A percentile compares a stretch with the other conserved stretches of the same genome.
Evolutionary conservation across 2,329 filamentous ascomycete genomes (phyloP).

Genomic region (Pseudocercospora pini-densiflorae): DNA sequence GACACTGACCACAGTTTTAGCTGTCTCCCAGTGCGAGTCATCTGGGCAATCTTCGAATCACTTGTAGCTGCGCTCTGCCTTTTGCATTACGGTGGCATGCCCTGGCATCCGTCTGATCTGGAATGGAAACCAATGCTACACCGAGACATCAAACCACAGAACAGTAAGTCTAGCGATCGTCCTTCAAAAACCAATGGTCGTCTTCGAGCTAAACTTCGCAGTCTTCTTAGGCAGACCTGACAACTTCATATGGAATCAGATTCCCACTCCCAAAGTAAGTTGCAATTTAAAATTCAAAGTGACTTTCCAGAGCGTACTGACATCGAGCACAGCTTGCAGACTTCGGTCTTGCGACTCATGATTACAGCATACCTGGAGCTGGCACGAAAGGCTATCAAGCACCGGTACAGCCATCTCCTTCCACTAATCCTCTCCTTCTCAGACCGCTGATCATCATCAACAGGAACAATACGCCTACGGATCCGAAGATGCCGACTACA

Average conservation of each 20-base stretch:
- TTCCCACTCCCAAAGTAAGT: not conserved
- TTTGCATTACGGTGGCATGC: not conserved
- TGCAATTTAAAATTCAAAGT: not conserved
- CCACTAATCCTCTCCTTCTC: not conserved
- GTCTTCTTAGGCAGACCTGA: not conserved
- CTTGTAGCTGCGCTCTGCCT: not conserved
- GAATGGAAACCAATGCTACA: not conserved
- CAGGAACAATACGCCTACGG: not conserved
- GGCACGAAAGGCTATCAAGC: not conserved
- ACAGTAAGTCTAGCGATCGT: not conserved
- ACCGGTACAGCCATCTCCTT: not conserved
- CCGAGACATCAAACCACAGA: not conserved
- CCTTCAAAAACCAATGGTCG: not conserved
- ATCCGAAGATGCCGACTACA: not conserved
- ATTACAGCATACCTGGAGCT: not conserved
- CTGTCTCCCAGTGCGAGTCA: not conserved
- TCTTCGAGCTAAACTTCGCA: not conserved
- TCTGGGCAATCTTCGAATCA: not conserved
- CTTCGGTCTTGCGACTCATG: not conserved
- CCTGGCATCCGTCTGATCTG: not conserved
- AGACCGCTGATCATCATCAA: not conserved
- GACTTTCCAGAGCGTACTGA: not conserved
- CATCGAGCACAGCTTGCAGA: not conserved
- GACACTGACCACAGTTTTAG: not conserved
- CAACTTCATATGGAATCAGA: not conserved